Evolutionary conservation across 2,329 filamentous ascomycete genomes (phyloP), one percentile per base, ranked within the genome.

Genomic region (Penicillium aurantiogriseum): DNA sequence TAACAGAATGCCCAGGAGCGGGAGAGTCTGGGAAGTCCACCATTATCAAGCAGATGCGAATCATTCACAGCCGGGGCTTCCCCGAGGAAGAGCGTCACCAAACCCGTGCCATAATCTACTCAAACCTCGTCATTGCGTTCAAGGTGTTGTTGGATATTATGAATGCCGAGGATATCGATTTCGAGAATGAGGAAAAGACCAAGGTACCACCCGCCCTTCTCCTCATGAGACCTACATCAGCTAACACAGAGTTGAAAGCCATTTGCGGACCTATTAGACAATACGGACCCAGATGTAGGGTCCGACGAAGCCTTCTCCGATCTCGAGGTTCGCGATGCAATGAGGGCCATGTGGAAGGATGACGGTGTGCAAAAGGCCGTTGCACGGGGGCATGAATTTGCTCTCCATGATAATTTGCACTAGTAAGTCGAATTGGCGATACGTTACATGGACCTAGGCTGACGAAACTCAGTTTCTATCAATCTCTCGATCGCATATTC

Each of bases 21-120:
- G 93, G 93, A 72, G 93, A 97, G 78, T 94, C 89, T 58, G 91
- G 93, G 64, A 97, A 97, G 78, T 97, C 93, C 9, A 97, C 93
- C 1, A 92, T 97, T 58, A 85, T 97, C 64, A 97, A 97, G 80
- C 93, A 97, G 81, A 97, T 99, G 94, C 93, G 93, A 75, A 87
- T 99, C 76, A 97, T 99, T 68, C 94, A 97, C 75, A 87, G 91
- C 15, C 88, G 92, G 75, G 93, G 94, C 50, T 97, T 97, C 79
- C 91, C 87, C 70, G 89, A 90, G 69, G 87, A 85, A 63, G 94
- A 97, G 76, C 90, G 92, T 75, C 86, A 95, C 64, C 91, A 97
- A 81, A 96, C 91, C 84, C 92, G 94, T 67, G 90, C 92, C 17
- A 92, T 97, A 69, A 92, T 97, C 65, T 97, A 97, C 77, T 92